Evolutionary conservation across 257 asterid species (phyloP).

Genomic region (Primulina eburnea): DNA sequence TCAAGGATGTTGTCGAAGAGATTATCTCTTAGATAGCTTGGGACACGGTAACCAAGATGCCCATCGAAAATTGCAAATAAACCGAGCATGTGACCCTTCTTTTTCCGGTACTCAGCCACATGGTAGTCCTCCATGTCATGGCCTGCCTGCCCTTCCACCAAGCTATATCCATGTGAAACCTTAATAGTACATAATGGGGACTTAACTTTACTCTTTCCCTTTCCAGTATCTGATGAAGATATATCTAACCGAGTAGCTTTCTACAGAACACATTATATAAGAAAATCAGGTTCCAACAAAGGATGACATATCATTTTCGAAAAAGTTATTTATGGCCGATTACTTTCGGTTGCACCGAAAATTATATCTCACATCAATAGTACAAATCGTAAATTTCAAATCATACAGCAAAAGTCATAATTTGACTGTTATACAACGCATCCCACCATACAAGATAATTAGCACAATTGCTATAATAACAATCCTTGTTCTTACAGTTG

Average conservation of each 20-base stretch:
- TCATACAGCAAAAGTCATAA: no score
- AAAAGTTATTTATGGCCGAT: no score
- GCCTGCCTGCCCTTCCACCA: conserved; percentile 76
- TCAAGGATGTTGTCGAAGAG: conserved; percentile 69
- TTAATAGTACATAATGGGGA: conserved; percentile 34
- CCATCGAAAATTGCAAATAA: conserved; percentile 77
- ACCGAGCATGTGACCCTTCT: conserved; percentile 60
- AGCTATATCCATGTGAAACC: conserved; percentile 63
- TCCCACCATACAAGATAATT: no score
- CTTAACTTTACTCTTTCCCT: conserved; percentile 59
- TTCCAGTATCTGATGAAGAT: conserved; percentile 65
- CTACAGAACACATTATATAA: conserved; percentile 35
- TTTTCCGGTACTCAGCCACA: conserved; percentile 64
- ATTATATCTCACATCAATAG: no score
- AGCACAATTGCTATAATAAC: no score
- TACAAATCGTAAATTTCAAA: no score
- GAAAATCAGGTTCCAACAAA: background rate
- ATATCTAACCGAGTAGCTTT: conserved; percentile 44
- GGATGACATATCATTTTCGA: background rate
- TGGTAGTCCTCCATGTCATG: conserved; percentile 86
- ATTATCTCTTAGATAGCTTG: conserved; percentile 59
- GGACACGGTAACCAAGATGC: conserved; percentile 73
- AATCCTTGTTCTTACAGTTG: no score
- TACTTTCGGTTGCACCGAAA: no score
- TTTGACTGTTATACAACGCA: no score